Evolutionary conservation across 202 grass and related monocot genomes (phyloP), one percentile per base, ranked within the genome.

Genomic region (Tripidium arundinaceum): DNA sequence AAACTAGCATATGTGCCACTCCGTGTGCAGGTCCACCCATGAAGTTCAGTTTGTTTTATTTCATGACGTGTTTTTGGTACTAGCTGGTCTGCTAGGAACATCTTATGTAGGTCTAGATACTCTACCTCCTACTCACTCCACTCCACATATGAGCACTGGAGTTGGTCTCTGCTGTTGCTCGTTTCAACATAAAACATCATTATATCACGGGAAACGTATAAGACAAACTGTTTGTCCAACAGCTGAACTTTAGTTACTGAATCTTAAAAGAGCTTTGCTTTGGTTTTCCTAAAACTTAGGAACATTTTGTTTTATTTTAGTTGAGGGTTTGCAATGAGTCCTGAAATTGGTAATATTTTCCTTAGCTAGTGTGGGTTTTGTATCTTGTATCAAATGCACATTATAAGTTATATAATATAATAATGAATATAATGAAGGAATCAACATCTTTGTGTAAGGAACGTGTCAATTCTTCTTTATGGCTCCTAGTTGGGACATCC

Each of bases 111-210:
- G 7, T 61, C 6, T 66, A 62, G 61, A 59, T 75, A 27, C n/a
- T 60, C 40, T 40, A 29, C 19, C 19, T 63, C 26, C 42, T 36
- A 15, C 64, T 36, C 66, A 50, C 22, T 16, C 31, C 33, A 15
- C 31, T 40, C 62, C 9, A 13, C 43, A 49, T 64, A 82, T 79
- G 13, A 64, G 13, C 31, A 13, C 24, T 64, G 11, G 33, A 18
- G 75, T 65, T 58, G 2, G 37, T n/a, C 9, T 79, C 5, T 74
- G 45, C 18, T 16, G 11, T 49, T 81, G 46, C 69, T 74, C 2
- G 10, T 74, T 58, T 70, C 83, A 80, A 74, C 37, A 59, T 73
- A 41, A 79, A 73, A 61, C 76, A 11, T 66, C 68, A 50, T 74
- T 62, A 8, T 36, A 65, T 80, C 18, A 70, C 2, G n/a, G 62